Evolutionary conservation across 2,329 filamentous ascomycete genomes (phyloP).

Genomic region (Aspergillus spinulosporus): DNA sequence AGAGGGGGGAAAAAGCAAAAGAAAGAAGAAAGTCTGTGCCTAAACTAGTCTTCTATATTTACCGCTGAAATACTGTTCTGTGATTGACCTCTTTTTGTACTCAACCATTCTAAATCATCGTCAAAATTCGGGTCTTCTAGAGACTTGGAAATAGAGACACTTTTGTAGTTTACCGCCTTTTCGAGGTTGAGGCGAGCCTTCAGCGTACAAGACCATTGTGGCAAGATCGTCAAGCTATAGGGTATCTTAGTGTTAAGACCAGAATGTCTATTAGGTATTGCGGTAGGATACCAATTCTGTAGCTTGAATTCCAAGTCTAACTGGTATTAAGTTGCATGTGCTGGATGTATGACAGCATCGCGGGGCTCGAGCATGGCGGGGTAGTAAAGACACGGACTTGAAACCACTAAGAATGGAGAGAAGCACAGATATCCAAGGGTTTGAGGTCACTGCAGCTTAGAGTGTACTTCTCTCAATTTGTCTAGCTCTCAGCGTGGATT

Average conservation of each 20-base stretch:
- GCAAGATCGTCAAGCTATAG: not conserved
- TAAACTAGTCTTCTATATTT: not conserved
- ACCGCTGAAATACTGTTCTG: no score
- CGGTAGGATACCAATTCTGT: not conserved
- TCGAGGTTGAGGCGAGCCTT: not conserved
- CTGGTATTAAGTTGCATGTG: slow-evolving; percentile 8
- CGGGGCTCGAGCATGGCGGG: slow-evolving; percentile 23
- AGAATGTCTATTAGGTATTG: not conserved
- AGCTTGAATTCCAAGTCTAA: slow-evolving; percentile 1
- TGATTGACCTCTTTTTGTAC: not conserved
- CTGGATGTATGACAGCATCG: slow-evolving; percentile 20
- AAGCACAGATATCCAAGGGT: not conserved
- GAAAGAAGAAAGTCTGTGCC: slow-evolving; percentile 1
- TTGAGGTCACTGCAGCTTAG: no score
- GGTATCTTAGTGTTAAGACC: not conserved
- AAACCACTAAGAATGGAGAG: slow-evolving; percentile 4
- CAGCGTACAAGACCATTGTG: not conserved
- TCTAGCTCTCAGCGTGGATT: not conserved
- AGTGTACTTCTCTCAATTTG: no score
- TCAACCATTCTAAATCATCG: not conserved
- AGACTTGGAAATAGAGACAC: not conserved
- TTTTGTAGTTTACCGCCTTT: slow-evolving; percentile 14
- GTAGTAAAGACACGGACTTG: slow-evolving; percentile 9
- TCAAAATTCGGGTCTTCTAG: no score
- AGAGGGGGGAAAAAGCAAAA: no score